phyloP scores from a whole-genome alignment of 139 green algal genomes.

The Micromonas pusilla region DNA sequence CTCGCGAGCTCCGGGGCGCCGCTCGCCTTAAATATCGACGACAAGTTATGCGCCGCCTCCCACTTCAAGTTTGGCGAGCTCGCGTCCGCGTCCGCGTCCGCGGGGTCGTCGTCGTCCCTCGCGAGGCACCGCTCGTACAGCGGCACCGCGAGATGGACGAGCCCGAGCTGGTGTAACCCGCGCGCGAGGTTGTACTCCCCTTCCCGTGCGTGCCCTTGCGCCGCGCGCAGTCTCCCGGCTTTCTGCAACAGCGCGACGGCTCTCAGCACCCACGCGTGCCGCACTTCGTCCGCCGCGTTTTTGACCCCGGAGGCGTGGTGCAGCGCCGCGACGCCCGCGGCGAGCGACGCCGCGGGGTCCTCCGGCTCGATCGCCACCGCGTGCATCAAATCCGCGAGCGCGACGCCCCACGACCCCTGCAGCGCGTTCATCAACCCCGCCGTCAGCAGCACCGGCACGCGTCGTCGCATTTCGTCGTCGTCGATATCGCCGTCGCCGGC shows the following conservation, averaged over 20 bases:
- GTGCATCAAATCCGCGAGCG: not conserved
- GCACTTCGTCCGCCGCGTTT: not conserved
- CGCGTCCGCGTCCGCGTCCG: not conserved
- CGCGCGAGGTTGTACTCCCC: constrained; percentile 10
- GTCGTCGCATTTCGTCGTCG: not conserved
- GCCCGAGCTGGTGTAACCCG: constrained; percentile 6
- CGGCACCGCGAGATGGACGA: not conserved
- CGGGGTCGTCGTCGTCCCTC: not conserved
- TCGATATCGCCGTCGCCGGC: not conserved
- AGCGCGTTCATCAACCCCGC: not conserved
- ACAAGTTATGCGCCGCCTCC: constrained; percentile 14
- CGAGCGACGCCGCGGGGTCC: not conserved
- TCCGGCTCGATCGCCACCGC: constrained; percentile 2
- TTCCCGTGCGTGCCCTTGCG: not conserved
- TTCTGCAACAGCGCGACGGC: not conserved
- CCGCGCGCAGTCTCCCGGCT: not conserved
- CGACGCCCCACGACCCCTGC: not conserved
- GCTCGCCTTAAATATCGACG: too few relatives aligned
- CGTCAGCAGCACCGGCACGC: not conserved
- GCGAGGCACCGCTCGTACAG: constrained; percentile 18
- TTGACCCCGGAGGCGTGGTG: not conserved
- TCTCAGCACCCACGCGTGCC: not conserved
- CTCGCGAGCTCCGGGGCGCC: too few relatives aligned
- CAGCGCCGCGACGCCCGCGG: not conserved
- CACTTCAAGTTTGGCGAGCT: not conserved